phyloP scores from a whole-genome alignment of 768 basidiomycete genomes.

The Suillus spraguei region DNA sequence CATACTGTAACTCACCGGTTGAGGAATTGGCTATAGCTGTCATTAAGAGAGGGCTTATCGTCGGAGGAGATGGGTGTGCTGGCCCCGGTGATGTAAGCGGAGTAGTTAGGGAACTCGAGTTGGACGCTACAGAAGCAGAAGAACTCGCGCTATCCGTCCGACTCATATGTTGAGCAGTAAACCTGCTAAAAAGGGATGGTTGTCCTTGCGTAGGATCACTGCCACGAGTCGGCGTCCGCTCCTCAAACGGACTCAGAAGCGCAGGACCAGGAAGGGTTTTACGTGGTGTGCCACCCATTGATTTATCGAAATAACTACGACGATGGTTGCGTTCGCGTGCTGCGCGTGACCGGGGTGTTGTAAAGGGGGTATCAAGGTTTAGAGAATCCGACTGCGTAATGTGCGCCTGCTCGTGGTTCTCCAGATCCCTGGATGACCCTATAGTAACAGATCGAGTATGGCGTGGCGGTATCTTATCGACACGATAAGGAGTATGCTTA shows the following conservation, averaged over 20 bases:
- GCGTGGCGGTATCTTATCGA: slow-evolving; percentile 8
- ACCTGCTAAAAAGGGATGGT: slow-evolving; percentile 1
- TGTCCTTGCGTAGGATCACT: neutral
- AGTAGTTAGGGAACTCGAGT: slow-evolving; percentile 45
- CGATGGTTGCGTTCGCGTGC: slow-evolving; percentile 51
- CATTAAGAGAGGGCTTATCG: slow-evolving; percentile 15
- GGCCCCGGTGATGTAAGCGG: slow-evolving; percentile 44
- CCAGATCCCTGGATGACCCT: slow-evolving; percentile 57
- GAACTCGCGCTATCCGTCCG: slow-evolving; percentile 37
- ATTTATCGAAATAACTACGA: slow-evolving; percentile 56
- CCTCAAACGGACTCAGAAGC: neutral
- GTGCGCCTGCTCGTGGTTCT: slow-evolving; percentile 31
- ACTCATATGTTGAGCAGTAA: slow-evolving; percentile 15
- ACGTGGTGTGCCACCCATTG: slow-evolving; percentile 26
- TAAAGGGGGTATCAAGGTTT: slow-evolving; percentile 33
- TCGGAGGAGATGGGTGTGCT: slow-evolving; percentile 15
- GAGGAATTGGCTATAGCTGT: slow-evolving; percentile 62
- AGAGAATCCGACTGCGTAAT: slow-evolving; percentile 25
- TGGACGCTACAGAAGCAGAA: slow-evolving; percentile 49
- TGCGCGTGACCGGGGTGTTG: slow-evolving; percentile 20
- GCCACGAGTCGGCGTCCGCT: neutral
- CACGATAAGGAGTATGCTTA: slow-evolving; percentile 10
- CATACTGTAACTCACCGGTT: slow-evolving; percentile 51
- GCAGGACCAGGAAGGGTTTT: slow-evolving; percentile 9
- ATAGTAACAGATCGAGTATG: slow-evolving; percentile 21